A percentile compares a stretch with the other conserved stretches of the same genome.
These are phyloP conservation scores for Wickerhamomyces ciferrii DNA, from an alignment of 805 yeast species.

Conservation along the genomic window DNA sequence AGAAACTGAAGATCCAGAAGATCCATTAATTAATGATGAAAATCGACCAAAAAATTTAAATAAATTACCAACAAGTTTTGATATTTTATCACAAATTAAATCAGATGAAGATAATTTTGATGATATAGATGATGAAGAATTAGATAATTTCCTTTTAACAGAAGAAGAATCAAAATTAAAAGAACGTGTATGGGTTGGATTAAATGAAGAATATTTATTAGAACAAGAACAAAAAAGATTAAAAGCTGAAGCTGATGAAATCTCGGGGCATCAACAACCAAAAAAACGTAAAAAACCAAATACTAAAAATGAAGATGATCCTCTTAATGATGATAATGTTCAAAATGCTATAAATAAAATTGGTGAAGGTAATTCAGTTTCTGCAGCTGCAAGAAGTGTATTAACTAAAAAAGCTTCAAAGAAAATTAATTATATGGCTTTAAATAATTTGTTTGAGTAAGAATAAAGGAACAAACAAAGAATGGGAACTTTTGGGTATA, in stretches of 20 bases:
- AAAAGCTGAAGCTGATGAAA: slow-evolving; percentile 80
- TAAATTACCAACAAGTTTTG: slow-evolving; percentile 51
- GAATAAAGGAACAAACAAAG: not conserved
- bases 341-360: slow-evolving; percentile 39
- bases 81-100: slow-evolving; percentile 44
- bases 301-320: slow-evolving; percentile 22
- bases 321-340: slow-evolving; percentile 30
- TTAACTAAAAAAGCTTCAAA: slow-evolving; percentile 73
- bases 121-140: slow-evolving; percentile 83
- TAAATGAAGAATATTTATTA: slow-evolving; percentile 78
- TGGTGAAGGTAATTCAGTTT: slow-evolving; percentile 51
- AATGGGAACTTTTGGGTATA: no score
- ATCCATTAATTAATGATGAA: slow-evolving; percentile 22
- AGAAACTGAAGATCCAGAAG: slow-evolving; percentile 3
- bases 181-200: slow-evolving; percentile 84
- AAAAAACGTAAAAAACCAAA: slow-evolving; percentile 42
- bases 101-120: slow-evolving; percentile 61
- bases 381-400: slow-evolving; percentile 76
- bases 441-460: slow-evolving; percentile 43
- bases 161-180: slow-evolving; percentile 70
- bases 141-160: slow-evolving; percentile 52
- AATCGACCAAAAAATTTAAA: slow-evolving; percentile 53
- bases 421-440: slow-evolving; percentile 85
- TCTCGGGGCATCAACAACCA: slow-evolving; percentile 68
- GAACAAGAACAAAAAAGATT: slow-evolving; percentile 83